phyloP scores from a whole-genome alignment of 2,329 filamentous ascomycete species.

The Sclerotinia minor region DNA sequence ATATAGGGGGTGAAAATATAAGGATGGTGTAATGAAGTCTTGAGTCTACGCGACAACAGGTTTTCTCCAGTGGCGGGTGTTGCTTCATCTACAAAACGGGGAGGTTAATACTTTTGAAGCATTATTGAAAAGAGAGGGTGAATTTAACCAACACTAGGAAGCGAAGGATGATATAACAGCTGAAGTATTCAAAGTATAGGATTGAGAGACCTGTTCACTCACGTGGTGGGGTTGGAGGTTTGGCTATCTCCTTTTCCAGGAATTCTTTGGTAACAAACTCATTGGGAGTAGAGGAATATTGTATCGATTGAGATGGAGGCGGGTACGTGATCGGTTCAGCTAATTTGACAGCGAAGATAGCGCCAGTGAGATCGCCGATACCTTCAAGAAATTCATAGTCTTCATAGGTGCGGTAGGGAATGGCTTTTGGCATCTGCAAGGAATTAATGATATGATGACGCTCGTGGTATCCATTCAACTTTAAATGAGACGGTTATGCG shows the following conservation, averaged over 20 bases:
- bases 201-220: neutral
- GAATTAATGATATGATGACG: neutral
- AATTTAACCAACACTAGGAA: neutral
- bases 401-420: slow-evolving; percentile 20
- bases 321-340: slow-evolving; percentile 14
- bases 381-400: slow-evolving; percentile 13
- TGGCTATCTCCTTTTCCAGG: slow-evolving; percentile 3
- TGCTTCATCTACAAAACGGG: neutral
- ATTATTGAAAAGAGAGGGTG: neutral
- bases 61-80: slow-evolving; percentile 2
- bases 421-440: slow-evolving; percentile 16
- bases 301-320: neutral
- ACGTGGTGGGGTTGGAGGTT: neutral
- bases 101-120: neutral
- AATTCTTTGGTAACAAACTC: neutral
- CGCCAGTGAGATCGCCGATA: neutral
- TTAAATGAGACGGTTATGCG: neutral
- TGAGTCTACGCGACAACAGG: slow-evolving; percentile 18
- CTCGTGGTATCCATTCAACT: neutral
- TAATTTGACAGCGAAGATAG: slow-evolving; percentile 12
- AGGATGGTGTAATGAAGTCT: slow-evolving; percentile 19
- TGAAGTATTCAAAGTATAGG: neutral
- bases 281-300: slow-evolving; percentile 12
- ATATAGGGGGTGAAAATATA: slow-evolving; percentile 25
- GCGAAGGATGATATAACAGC: neutral